Base-by-base conservation (phyloP, 768 basidiomycete species). In the Rhodotorula kratochvilovae region DNA sequence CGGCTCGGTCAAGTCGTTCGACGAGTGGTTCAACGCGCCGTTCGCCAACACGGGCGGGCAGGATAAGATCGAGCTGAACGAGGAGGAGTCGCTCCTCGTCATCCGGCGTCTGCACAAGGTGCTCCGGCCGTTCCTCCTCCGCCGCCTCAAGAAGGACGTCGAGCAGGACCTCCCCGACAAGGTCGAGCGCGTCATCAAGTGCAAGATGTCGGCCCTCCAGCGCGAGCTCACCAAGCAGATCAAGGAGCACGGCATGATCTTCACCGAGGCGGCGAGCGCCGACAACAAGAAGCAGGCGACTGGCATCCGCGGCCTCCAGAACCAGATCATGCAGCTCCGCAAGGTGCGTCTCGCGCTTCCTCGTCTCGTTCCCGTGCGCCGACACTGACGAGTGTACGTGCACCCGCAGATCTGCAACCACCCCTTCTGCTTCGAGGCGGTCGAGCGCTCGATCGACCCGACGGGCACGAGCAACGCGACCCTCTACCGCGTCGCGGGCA, bases 21-120 rank as follows among this genome's bases (percentile, higher is more conserved):
- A 98, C 77, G 96, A 98, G 79, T 99, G 96, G 96, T 99, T 98
- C 85, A 98, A 97, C 83, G 96, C 95, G 3, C 96, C 96, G 0
- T 99, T 99, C 76, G 95, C 96, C 70, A 97, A 92, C 81, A 92
- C 93, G n/a, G 95, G 95, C 42, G 90, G 91, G 0, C 89, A 90
- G 16, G 96, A 99, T 82, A 96, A 95, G 86, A 95, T 98, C 79
- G 93, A 96, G 84, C 81, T 98, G 83, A 96, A 95, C 82, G 96
- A 99, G 89, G 96, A 98, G 90, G 96, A 99, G 83, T 90, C 92
- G 6, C 84, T 98, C 48, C 89, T 98, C 67, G 92, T 99, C 78
- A 96, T 99, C 79, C 89, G 94, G 66, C 94, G 96, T 78, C 70
- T 79, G 17, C 77, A 74, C 80, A 87, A 88, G 13, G 94, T 99